Conservation (phyloP, 2,329 filamentous ascomycete genomes). For the Colletotrichum orbiculare region DNA sequence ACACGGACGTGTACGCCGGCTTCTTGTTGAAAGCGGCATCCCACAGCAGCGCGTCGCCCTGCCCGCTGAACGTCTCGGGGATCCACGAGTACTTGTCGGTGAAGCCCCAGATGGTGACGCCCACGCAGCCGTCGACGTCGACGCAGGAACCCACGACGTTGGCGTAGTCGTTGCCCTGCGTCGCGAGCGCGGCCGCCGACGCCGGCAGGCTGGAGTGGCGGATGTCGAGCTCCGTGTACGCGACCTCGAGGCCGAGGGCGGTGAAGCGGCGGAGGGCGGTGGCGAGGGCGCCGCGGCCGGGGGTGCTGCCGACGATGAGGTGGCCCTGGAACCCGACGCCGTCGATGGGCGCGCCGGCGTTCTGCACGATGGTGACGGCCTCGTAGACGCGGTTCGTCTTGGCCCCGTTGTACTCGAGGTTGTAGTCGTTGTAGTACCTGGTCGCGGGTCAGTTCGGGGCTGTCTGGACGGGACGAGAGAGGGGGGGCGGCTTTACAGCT, state of each 20-base stretch:
- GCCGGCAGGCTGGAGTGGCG: conserved; percentile 59
- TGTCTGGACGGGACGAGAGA: background rate
- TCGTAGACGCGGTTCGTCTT: conserved; percentile 49
- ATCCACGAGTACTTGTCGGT: conserved; percentile 54
- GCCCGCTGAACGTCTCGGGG: conserved; percentile 50
- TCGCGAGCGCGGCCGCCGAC: conserved; percentile 49
- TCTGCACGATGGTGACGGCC: conserved; percentile 49
- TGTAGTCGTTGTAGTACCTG: conserved; percentile 70
- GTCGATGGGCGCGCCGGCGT: conserved; percentile 59
- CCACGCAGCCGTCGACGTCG: conserved; percentile 52
- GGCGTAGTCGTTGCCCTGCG: conserved; percentile 61
- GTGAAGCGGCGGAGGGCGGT: conserved; percentile 62
- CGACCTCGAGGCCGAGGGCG: conserved; percentile 64
- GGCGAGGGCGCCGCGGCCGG: conserved; percentile 55
- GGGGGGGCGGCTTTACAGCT: conserved; percentile 51
- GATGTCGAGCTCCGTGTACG: conserved; percentile 72
- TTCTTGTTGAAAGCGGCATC: conserved; percentile 51
- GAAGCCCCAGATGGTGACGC: conserved; percentile 57
- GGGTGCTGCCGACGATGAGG: conserved; percentile 57
- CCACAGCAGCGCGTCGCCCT: conserved; percentile 54
- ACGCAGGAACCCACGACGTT: conserved; percentile 51
- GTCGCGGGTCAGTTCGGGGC: background rate
- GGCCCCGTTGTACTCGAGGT: conserved; percentile 56
- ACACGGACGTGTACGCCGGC: conserved; percentile 52
- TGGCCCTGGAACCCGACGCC: conserved; percentile 65